Base-by-base conservation (phyloP, 108 stramenopile species). In the Discostella pseudostelligera region DNA sequence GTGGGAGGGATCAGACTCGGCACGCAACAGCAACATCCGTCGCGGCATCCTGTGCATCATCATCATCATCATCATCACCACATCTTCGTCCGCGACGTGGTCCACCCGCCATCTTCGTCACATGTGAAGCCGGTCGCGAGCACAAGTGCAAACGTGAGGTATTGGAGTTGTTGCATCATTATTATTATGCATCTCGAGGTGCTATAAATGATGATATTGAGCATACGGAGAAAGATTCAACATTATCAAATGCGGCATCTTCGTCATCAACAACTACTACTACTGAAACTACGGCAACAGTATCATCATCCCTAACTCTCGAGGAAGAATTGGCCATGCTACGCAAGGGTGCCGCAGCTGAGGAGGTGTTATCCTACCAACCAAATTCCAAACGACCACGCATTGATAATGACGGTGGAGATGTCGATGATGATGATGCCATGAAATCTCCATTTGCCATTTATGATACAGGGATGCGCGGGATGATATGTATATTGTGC, bases 291-390 rank as follows among this genome's bases (percentile, higher is more conserved):
- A 32, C 32, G n/a, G n/a, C n/a, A 54, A 28, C 39, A 51, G 7
- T 1, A 50, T 59, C 32, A 24, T 42, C 20, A 25, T 47, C 68
- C 21, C 61, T 88, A 42, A 84, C 72, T 62, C 67, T 92, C 19
- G 87, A 92, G 55, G 90, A 92, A 62, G 90, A 92, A 76, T 46
- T 92, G 35, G 69, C 69, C 12, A 62, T 74, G 57, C 78, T 92
- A 0, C 82, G 79, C 56, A 76, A 75, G 46, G 81, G 81, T 13
- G 69, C 59, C 39, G 55, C 61, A 12, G 76, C 76, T 35, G 78
- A 79, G 20, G 72, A 74, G 29, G 76, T 81, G 35, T 46, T 78
- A 45, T 59, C 59, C 8, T 70, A 64, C 36, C 61, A 65, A 48
- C 53, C 59, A 37, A 65, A 57, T 22, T 17, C 35, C 13, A 76